Conservation (phyloP, 176 grass and related monocot species). For the Triticum urartu region DNA sequence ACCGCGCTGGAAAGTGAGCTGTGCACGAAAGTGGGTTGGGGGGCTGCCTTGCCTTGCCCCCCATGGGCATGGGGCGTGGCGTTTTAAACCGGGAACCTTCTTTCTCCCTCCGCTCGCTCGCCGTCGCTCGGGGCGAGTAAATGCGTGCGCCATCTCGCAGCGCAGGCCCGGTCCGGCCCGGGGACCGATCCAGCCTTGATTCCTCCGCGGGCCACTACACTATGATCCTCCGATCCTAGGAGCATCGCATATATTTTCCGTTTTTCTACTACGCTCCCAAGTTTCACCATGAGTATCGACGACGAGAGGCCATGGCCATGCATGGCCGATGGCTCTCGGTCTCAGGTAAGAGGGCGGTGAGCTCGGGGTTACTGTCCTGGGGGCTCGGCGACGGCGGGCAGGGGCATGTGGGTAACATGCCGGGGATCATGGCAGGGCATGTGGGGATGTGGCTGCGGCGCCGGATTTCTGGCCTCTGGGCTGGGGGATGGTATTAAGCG, state of each 20-base stretch:
- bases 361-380: constrained; percentile 1
- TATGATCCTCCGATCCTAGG: neutral
- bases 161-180: constrained; percentile 4
- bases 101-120: neutral
- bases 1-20: constrained; percentile 53
- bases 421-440: constrained; percentile 18
- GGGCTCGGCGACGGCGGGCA: constrained; percentile 32
- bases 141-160: constrained; percentile 43
- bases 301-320: no score
- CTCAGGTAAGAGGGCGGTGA: no score
- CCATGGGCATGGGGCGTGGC: constrained; percentile 39
- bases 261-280: constrained; percentile 3
- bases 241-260: neutral
- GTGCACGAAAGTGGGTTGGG: constrained; percentile 37
- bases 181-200: constrained; percentile 31
- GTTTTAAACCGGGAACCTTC: constrained; percentile 52
- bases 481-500: neutral
- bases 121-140: constrained; percentile 24
- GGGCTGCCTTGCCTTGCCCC: no score
- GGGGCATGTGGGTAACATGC: constrained; percentile 45
- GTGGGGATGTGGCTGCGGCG: constrained; percentile 23
- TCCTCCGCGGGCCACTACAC: constrained; percentile 16
- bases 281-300: neutral
- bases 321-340: no score
- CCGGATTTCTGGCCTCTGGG: constrained; percentile 33